Percentiles rank a stretch among this genome's conserved stretches.
Evolutionary conservation across 495 filamentous ascomycete genomes (phyloP).

Genomic region (Darksidea phi): DNA sequence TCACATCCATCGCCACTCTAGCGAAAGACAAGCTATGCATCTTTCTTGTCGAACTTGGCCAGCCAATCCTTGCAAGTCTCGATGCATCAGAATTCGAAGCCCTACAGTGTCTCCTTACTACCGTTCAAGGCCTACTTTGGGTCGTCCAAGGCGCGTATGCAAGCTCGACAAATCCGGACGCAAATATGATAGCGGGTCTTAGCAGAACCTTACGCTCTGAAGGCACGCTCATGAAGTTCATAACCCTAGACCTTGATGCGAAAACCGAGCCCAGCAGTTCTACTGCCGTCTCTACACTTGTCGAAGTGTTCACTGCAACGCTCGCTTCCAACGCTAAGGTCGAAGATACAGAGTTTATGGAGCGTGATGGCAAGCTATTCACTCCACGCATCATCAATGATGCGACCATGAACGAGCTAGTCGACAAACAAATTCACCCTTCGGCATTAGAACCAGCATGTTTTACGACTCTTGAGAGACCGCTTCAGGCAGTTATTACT

Average conservation of each 20-base stretch:
- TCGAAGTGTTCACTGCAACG: slow-evolving; percentile 11
- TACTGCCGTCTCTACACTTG: not conserved
- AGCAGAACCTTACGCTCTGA: slow-evolving; percentile 20
- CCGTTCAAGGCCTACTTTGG: slow-evolving; percentile 14
- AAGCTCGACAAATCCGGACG: not conserved
- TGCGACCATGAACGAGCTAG: slow-evolving; percentile 13
- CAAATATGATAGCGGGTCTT: slow-evolving; percentile 20
- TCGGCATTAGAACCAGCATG: not conserved
- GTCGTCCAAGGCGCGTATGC: slow-evolving; percentile 14
- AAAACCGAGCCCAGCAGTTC: slow-evolving; percentile 1
- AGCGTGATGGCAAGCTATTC: slow-evolving; percentile 11
- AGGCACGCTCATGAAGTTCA: slow-evolving; percentile 5
- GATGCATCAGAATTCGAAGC: slow-evolving; percentile 3
- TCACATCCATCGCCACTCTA: not conserved
- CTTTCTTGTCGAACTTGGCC: slow-evolving; percentile 14
- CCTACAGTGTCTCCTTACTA: slow-evolving; percentile 3
- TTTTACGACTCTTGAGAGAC: not conserved
- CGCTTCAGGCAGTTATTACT: slow-evolving; percentile 1
- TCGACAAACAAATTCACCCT: slow-evolving; percentile 15
- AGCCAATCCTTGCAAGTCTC: slow-evolving; percentile 11
- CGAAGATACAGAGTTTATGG: slow-evolving; percentile 16
- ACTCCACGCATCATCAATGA: slow-evolving; percentile 21
- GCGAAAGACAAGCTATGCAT: slow-evolving; percentile 8
- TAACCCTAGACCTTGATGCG: slow-evolving; percentile 17
- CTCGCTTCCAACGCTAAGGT: not conserved